phyloP scores from a whole-genome alignment of 176 grass and related monocot species.

The bread wheat (Triticum aestivum) region DNA sequence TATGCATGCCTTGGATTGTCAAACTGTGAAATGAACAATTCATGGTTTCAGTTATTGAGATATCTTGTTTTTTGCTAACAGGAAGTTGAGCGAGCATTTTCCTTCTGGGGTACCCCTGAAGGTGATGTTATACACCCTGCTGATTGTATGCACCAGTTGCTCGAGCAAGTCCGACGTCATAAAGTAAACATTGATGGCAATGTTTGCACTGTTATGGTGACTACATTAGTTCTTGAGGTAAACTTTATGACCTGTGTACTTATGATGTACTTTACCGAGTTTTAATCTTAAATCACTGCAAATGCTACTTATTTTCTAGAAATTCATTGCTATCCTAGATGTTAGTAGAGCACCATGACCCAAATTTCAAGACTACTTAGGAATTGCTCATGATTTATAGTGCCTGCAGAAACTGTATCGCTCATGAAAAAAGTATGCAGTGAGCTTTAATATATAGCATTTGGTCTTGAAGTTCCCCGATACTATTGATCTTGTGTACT shows the following conservation, averaged over 20 bases:
- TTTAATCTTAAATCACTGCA: neutral
- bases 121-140: constrained; percentile 87
- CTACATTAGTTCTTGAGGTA: constrained; percentile 98
- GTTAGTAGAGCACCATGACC: neutral
- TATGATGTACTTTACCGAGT: neutral
- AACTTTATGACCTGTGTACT: constrained; percentile 7
- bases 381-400: neutral
- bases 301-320: neutral
- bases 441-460: neutral
- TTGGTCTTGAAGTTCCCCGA: neutral
- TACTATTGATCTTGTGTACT: neutral
- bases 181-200: constrained; percentile 98
- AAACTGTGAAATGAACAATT: neutral
- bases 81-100: constrained; percentile 85
- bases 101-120: constrained; percentile 73
- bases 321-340: neutral
- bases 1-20: neutral
- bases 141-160: constrained; percentile 97
- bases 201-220: constrained; percentile 98
- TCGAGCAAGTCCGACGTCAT: constrained; percentile 86
- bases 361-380: neutral
- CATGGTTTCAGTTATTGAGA: constrained; percentile 3
- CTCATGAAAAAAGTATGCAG: neutral
- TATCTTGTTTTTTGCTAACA: constrained; percentile 33
- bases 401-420: neutral